phyloP scores from a whole-genome alignment of 108 stramenopile species.

The Aureococcus anophagefferens region DNA sequence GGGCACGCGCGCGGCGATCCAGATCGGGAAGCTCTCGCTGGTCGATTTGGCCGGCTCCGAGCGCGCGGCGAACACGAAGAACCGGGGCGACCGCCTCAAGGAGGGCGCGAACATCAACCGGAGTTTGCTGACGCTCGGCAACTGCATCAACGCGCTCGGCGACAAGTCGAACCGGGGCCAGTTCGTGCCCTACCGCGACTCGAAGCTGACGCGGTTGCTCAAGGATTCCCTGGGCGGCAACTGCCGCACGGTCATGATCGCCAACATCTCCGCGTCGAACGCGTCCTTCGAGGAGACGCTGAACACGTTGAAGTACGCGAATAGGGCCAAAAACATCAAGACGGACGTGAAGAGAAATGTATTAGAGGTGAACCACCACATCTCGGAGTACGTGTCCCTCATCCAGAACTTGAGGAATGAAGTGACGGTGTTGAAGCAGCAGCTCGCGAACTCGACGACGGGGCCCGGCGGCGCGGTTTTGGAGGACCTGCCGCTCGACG shows the following conservation, averaged over 20 bases:
- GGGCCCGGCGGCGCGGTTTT: too few species aligned
- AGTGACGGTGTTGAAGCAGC: conserved; percentile 35
- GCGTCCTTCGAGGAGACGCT: conserved; percentile 77
- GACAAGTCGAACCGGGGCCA: conserved; percentile 56
- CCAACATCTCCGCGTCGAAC: conserved; percentile 70
- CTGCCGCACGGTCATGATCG: conserved; percentile 93
- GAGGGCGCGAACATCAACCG: conserved; percentile 97
- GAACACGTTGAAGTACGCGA: conserved; percentile 88
- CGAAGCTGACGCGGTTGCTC: conserved; percentile 69
- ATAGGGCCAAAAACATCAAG: conserved; percentile 93
- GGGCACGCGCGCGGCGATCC: conserved; percentile 32
- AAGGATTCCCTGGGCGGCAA: conserved; percentile 88
- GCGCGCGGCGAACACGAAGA: conserved; percentile 47
- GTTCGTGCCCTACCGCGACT: conserved; percentile 92
- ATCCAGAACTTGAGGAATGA: conserved; percentile 41
- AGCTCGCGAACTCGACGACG: conserved; percentile 4
- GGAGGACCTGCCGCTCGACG: background rate
- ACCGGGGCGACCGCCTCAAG: conserved; percentile 67
- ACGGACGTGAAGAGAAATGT: conserved; percentile 50
- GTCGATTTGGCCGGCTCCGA: conserved; percentile 62
- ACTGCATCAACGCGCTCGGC: conserved; percentile 89
- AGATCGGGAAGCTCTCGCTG: conserved; percentile 46
- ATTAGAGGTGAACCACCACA: conserved; percentile 47
- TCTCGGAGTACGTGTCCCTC: conserved; percentile 48
- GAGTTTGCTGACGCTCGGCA: conserved; percentile 85